Evolutionary conservation across 768 basidiomycete genomes (phyloP).

Genomic region (Leccinum broughii): DNA sequence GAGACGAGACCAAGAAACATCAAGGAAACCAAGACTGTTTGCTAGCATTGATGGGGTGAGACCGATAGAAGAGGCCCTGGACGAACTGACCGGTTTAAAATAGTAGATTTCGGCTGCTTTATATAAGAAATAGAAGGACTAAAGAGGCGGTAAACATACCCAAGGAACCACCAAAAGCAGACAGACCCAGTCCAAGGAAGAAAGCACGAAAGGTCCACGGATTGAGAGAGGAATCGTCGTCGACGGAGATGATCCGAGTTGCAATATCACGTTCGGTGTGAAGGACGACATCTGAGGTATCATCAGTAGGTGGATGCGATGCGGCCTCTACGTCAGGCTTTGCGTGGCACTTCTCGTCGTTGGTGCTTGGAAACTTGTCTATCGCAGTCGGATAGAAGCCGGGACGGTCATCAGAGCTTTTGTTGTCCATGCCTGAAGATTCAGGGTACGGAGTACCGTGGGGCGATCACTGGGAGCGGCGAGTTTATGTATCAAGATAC

Average conservation of each 20-base stretch:
- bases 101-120: slow-evolving; percentile 58
- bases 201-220: slow-evolving; percentile 1
- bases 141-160: neutral
- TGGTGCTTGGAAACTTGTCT: neutral
- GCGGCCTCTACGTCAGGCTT: slow-evolving; percentile 35
- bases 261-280: slow-evolving; percentile 47
- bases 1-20: slow-evolving; percentile 56
- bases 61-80: neutral
- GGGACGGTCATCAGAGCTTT: neutral
- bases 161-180: neutral
- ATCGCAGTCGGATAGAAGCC: neutral
- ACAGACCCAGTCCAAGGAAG: neutral
- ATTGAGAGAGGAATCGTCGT: slow-evolving; percentile 4
- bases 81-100: slow-evolving; percentile 49
- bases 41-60: slow-evolving; percentile 32
- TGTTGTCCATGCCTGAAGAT: slow-evolving; percentile 8
- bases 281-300: slow-evolving; percentile 27
- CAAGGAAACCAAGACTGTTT: slow-evolving; percentile 51
- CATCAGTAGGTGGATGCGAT: slow-evolving; percentile 2
- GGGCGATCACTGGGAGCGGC: neutral
- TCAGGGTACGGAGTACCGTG: neutral
- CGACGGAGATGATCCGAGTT: slow-evolving; percentile 38
- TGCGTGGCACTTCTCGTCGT: slow-evolving; percentile 17
- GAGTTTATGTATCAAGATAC: slow-evolving; percentile 5
- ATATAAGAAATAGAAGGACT: neutral